Conservation (phyloP, 495 filamentous ascomycete genomes). For the Sabuloglossum arenarium region DNA sequence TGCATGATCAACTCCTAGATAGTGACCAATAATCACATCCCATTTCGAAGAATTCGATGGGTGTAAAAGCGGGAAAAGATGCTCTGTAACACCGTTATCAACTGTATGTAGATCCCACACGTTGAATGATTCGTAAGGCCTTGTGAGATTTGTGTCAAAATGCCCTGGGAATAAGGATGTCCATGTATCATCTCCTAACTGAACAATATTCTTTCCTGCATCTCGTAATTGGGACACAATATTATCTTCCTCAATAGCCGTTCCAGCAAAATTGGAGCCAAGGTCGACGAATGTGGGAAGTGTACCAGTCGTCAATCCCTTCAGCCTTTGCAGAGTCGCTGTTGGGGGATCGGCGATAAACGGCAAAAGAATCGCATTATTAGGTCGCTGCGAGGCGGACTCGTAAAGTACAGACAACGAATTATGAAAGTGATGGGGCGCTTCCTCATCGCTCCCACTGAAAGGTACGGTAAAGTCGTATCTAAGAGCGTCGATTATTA, state of each 20-base stretch:
- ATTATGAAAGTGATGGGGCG: constrained; percentile 60
- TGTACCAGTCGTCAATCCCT: constrained; percentile 88
- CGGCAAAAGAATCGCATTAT: constrained; percentile 72
- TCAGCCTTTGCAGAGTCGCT: constrained; percentile 74
- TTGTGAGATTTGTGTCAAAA: constrained; percentile 68
- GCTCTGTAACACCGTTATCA: constrained; percentile 85
- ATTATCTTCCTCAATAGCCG: constrained; percentile 95
- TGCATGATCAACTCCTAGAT: constrained; percentile 90
- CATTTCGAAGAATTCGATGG: constrained; percentile 42
- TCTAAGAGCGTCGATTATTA: constrained; percentile 82
- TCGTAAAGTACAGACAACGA: constrained; percentile 72
- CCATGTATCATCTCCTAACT: constrained; percentile 95
- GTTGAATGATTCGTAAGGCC: constrained; percentile 87
- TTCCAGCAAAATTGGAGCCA: constrained; percentile 88
- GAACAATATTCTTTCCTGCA: constrained; percentile 69
- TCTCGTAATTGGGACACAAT: constrained; percentile 61
- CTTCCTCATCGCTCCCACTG: constrained; percentile 25
- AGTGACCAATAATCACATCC: constrained; percentile 87
- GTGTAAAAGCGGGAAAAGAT: constrained; percentile 67
- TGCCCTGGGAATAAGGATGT: constrained; percentile 75
- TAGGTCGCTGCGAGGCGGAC: constrained; percentile 45
- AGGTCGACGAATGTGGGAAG: constrained; percentile 85
- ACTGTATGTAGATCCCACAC: constrained; percentile 96
- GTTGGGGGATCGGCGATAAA: constrained; percentile 98
- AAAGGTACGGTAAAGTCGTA: constrained; percentile 94